Percentiles rank a stretch among this genome's conserved stretches.
Evolutionary conservation across 805 yeast species (phyloP).

Genomic region (Lachancea lanzarotensis): DNA sequence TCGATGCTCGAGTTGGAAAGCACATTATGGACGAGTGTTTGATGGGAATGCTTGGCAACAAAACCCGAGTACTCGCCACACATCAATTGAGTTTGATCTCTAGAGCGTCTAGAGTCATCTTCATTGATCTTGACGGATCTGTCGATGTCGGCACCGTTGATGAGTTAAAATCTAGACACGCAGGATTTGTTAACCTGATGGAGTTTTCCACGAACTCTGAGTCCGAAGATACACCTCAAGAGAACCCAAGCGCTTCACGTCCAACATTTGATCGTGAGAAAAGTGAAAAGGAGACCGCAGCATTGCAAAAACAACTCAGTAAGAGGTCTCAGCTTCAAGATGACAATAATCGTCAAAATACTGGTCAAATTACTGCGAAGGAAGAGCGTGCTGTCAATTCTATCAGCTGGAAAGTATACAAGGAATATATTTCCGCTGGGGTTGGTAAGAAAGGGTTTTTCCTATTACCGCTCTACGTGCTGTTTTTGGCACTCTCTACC

Average conservation of each 20-base stretch:
- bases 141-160: constrained; percentile 55
- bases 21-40: constrained; percentile 59
- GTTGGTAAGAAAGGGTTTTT: constrained; percentile 39
- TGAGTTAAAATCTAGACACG: constrained; percentile 42
- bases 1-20: constrained; percentile 68
- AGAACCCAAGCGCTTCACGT: constrained; percentile 9
- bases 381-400: constrained; percentile 58
- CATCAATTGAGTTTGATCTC: constrained; percentile 63
- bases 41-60: constrained; percentile 41
- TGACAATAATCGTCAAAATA: constrained; percentile 8
- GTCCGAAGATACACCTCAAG: constrained; percentile 8
- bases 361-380: constrained; percentile 38
- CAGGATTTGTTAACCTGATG: constrained; percentile 46
- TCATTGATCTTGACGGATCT: constrained; percentile 57
- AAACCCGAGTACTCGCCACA: constrained; percentile 65
- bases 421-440: constrained; percentile 46
- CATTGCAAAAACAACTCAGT: constrained; percentile 17
- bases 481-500: constrained; percentile 24
- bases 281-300: constrained; percentile 12
- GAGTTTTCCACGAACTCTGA: constrained; percentile 36
- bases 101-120: constrained; percentile 56
- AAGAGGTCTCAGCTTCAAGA: constrained; percentile 14
- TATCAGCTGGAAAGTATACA: constrained; percentile 44
- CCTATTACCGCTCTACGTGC: constrained; percentile 18
- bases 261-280: constrained; percentile 1